Percentiles rank a stretch among this genome's conserved stretches.
Conservation (phyloP, 2,329 filamentous ascomycete species). For the Talaromyces albobiverticillius region DNA sequence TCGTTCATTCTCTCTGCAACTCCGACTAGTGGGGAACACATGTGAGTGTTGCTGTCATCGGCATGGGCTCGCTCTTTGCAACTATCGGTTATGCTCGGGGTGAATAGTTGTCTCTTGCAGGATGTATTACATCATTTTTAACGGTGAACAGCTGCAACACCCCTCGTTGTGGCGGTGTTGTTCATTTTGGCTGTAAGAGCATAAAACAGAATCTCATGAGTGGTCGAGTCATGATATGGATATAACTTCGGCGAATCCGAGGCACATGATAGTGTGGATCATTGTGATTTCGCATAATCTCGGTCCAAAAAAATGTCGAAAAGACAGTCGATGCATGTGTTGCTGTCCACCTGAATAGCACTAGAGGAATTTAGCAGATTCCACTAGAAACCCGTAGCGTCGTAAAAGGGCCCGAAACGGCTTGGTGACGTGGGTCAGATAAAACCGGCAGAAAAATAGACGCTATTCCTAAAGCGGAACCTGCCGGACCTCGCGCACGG, state of each 20-base stretch:
- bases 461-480: too few species aligned
- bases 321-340: conserved; percentile 1
- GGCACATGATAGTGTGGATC: neutral
- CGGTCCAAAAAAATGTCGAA: neutral
- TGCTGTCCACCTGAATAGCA: neutral
- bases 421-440: too few species aligned
- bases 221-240: neutral
- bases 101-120: neutral
- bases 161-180: too few species aligned
- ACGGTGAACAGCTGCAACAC: too few species aligned
- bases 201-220: neutral
- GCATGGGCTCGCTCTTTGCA: neutral
- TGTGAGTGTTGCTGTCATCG: neutral
- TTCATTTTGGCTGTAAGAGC: too few species aligned
- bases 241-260: conserved; percentile 6
- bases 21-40: too few species aligned
- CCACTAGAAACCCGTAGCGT: too few species aligned
- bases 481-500: too few species aligned
- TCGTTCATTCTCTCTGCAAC: too few species aligned
- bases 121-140: neutral
- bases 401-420: too few species aligned
- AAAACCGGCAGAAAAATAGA: too few species aligned
- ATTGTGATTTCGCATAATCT: neutral
- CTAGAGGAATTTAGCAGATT: too few species aligned
- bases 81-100: neutral